These are phyloP conservation scores for Annulohypoxylon bovei DNA, from an alignment of 495 filamentous ascomycete species.

Conservation along the genomic window DNA sequence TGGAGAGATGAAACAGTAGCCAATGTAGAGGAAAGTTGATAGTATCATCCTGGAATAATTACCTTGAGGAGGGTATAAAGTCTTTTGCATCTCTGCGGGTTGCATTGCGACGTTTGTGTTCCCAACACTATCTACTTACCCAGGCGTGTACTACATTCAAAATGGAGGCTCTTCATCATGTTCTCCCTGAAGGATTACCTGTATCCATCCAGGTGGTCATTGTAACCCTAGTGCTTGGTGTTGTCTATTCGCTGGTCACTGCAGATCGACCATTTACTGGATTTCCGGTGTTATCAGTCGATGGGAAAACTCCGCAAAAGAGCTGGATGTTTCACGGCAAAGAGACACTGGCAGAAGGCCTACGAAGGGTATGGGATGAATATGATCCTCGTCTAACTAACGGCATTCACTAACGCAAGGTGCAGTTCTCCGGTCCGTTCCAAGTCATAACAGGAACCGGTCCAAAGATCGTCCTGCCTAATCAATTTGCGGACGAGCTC, in stretches of 20 bases:
- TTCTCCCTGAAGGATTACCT: slow-evolving; percentile 42
- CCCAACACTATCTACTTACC: background rate
- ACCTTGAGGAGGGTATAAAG: slow-evolving; percentile 20
- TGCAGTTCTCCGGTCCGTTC: slow-evolving; percentile 44
- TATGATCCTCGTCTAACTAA: background rate
- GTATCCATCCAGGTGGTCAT: slow-evolving; percentile 40
- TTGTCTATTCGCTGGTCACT: slow-evolving; percentile 41
- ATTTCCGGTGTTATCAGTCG: slow-evolving; percentile 41
- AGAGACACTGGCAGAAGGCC: slow-evolving; percentile 37
- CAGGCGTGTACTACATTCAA: background rate
- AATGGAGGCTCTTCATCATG: slow-evolving; percentile 40
- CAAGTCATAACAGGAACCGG: slow-evolving; percentile 46
- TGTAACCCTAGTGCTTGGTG: slow-evolving; percentile 34
- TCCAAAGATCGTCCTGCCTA: slow-evolving; percentile 57
- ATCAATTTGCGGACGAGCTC: slow-evolving; percentile 60
- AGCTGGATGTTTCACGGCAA: slow-evolving; percentile 40
- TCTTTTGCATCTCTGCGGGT: background rate
- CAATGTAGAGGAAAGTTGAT: background rate
- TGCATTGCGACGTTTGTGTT: background rate
- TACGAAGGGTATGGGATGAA: slow-evolving; percentile 28
- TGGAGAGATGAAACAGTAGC: slow-evolving; percentile 23
- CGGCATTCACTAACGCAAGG: slow-evolving; percentile 16
- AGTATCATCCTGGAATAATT: too few species aligned
- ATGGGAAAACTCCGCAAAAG: slow-evolving; percentile 39
- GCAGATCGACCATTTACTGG: slow-evolving; percentile 37